Percentiles rank a stretch among this genome's conserved stretches.
These are phyloP conservation scores for Fusarium udum DNA, from an alignment of 2,329 filamentous ascomycete genomes.

Conservation along the genomic window DNA sequence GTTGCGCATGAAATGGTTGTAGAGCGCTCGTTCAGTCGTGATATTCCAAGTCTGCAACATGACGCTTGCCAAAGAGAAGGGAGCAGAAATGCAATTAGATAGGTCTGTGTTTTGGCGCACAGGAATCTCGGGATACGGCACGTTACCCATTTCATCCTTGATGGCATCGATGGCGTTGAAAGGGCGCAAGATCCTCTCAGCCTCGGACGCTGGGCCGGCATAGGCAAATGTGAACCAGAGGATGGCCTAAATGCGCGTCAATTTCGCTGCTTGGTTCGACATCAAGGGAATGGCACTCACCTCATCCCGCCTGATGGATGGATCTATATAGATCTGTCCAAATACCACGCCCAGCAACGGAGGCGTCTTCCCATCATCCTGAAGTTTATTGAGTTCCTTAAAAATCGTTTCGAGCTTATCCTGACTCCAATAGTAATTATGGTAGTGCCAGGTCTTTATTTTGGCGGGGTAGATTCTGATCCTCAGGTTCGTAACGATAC, in stretches of 20 bases:
- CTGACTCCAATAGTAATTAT: neutral
- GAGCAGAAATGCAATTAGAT: neutral
- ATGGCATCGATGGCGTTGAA: neutral
- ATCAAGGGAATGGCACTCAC: neutral
- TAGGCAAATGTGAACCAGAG: neutral
- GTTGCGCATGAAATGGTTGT: neutral
- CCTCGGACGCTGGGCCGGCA: neutral
- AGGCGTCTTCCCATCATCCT: neutral
- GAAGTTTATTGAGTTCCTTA: neutral
- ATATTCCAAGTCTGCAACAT: neutral
- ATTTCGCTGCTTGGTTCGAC: accelerated
- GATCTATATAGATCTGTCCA: neutral
- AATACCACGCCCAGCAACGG: neutral
- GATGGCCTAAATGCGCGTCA: neutral
- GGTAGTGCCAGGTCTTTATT: neutral
- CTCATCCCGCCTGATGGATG: neutral
- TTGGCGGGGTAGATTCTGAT: neutral
- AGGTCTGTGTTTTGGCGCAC: neutral
- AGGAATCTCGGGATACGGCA: neutral
- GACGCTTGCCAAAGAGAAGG: neutral
- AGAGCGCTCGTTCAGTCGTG: neutral
- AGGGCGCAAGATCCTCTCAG: neutral
- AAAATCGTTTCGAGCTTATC: neutral
- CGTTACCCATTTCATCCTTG: neutral
- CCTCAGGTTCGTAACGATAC: neutral